phyloP scores from a whole-genome alignment of 2,329 filamentous ascomycete species.

The Amesomyces nigricolor region DNA sequence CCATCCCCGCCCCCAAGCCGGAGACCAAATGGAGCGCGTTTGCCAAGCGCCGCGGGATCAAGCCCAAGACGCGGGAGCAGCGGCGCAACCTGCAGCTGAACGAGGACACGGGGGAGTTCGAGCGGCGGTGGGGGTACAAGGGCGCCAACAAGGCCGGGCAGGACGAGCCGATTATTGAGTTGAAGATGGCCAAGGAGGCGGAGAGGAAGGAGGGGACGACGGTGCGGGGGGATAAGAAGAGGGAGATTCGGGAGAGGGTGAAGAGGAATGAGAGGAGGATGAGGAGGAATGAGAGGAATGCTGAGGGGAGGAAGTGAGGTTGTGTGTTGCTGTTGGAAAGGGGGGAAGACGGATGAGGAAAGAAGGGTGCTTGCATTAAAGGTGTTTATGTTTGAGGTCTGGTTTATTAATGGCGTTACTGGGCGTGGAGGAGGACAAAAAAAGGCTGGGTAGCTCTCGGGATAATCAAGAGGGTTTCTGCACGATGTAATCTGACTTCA shows the following conservation, averaged over 20 bases:
- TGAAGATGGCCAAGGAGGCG: slow-evolving; percentile 69
- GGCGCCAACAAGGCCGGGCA: slow-evolving; percentile 81
- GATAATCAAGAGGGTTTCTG: background rate
- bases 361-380: background rate
- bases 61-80: slow-evolving; percentile 75
- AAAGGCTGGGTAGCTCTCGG: slow-evolving; percentile 5
- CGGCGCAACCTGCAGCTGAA: slow-evolving; percentile 73
- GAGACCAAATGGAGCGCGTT: slow-evolving; percentile 96
- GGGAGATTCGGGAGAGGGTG: slow-evolving; percentile 61
- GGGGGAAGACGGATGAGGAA: background rate
- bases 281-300: slow-evolving; percentile 58
- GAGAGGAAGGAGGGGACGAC: slow-evolving; percentile 57
- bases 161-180: slow-evolving; percentile 85
- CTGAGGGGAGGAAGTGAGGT: slow-evolving; percentile 22
- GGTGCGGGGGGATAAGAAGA: slow-evolving; percentile 56
- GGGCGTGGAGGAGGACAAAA: background rate
- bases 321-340: background rate
- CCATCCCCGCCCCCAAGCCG: slow-evolving; percentile 71
- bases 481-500: background rate
- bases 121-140: slow-evolving; percentile 91
- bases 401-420: background rate
- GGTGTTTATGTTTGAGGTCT: background rate
- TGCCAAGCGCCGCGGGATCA: slow-evolving; percentile 94
- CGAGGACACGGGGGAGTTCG: slow-evolving; percentile 79
- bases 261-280: slow-evolving; percentile 65